Evolutionary conservation across 192 early-diverging fungal species (phyloP), one percentile per base, ranked within the genome.

Genomic region (Spizellomyces sp.): DNA sequence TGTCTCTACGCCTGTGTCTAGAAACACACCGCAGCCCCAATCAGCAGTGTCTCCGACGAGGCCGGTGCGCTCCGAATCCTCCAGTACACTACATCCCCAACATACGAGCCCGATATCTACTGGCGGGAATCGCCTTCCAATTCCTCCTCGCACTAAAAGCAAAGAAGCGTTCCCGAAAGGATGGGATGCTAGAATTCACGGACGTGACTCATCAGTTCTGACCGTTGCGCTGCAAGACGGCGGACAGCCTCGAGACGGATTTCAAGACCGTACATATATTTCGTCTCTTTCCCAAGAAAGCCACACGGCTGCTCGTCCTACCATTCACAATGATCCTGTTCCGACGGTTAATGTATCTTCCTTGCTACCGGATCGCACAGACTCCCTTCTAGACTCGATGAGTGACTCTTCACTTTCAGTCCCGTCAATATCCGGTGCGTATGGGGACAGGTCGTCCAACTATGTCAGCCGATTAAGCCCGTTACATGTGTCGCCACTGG

Each of bases 111-210:
- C 27, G 27, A 36, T 36, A 36, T 36, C 27, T 36, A 36, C 27
- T 36, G 27, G 27, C 0, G 27, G 27, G 3, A 36, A 36, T 36
- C 27, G 27, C 27, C 27, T 50, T 17, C 43, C 66, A 27, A 57
- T 70, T 9, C 69, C 69, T n/a, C 69, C 69, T 15, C 58, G 69
- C 6, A 62, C 59, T 10, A 62, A 60, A 41, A 70, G 69, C 27
- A 12, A 19, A 19, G 69, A 60, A 17, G 69, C 69, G 0, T 70
- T 70, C 44, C 57, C 69, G 8, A 44, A 4, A 19, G 59, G 59
- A 42, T 70, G 69, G 69, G 69, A 70, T 50, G 36, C 59, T 46
- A 36, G 45, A 41, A 12, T 48, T 17, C 17, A 36, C 12, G 59
- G n/a, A 19, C 2, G 17, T 1, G 59, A 22, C 27, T 22, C 59